phyloP scores from a whole-genome alignment of 2,329 filamentous ascomycete genomes.

The Penicillium sp. region DNA sequence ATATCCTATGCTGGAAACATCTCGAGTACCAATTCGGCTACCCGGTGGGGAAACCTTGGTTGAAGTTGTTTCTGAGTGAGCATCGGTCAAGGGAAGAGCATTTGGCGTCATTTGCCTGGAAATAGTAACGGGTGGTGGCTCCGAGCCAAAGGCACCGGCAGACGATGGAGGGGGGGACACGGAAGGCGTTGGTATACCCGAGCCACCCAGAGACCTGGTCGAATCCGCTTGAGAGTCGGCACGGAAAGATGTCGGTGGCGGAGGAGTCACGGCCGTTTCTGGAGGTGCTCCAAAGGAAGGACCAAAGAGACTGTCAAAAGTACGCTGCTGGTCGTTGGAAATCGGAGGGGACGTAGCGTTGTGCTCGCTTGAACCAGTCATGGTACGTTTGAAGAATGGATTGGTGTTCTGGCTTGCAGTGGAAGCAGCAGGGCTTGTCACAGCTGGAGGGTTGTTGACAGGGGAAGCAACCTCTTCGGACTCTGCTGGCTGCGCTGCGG shows the following conservation, averaged over 20 bases:
- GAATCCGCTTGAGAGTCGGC: constrained; percentile 53
- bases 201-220: constrained; percentile 50
- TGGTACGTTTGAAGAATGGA: constrained; percentile 81
- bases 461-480: constrained; percentile 49
- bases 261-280: constrained; percentile 45
- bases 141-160: constrained; percentile 27
- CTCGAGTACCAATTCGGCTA: constrained; percentile 63
- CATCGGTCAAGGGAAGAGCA: constrained; percentile 71
- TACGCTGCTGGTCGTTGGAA: constrained; percentile 61
- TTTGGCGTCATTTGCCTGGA: constrained; percentile 78
- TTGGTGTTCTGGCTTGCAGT: constrained; percentile 77
- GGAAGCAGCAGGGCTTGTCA: constrained; percentile 70
- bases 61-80: constrained; percentile 75
- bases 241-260: constrained; percentile 66
- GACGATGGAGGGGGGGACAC: constrained; percentile 62
- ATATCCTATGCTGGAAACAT: constrained; percentile 52
- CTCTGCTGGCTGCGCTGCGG: constrained; percentile 65
- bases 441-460: constrained; percentile 50
- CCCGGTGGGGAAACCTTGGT: constrained; percentile 76
- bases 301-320: constrained; percentile 87
- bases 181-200: constrained; percentile 63
- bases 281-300: constrained; percentile 61
- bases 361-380: constrained; percentile 51
- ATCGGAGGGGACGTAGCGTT: constrained; percentile 53
- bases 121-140: constrained; percentile 68